Base-by-base conservation (phyloP, 306 rosid species). In the Lotus japonicus region DNA sequence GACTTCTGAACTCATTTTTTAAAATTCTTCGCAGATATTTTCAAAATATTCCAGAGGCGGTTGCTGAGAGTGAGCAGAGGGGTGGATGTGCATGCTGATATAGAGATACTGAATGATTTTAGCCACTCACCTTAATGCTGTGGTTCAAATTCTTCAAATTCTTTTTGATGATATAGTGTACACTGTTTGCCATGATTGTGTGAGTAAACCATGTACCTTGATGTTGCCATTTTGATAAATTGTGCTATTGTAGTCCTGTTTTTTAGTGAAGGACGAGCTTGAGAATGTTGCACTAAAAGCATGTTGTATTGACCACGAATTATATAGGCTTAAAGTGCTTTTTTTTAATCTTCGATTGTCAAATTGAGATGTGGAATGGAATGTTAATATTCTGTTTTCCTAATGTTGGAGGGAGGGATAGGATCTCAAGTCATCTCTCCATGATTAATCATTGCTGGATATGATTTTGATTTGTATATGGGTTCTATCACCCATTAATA, bases 81-180 rank as follows among this genome's bases (percentile, higher is more conserved):
- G 74, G 97, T 54, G 97, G 99, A 55, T 94, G 99, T 48, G 90
- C 96, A 51, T 94, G 99, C 85, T 94, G 86, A 94, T 62, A 23
- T 71, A 66, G 70, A 63, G 58, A 11, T 15, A 12, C 44, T 19
- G 28, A 14, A 69, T 59, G 76, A 73, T 79, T 48, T 11, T 31
- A 52, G 68, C 7, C 68, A 67, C 58, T 63, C 51, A 23, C 41
- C 61, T 35, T 28, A 70, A 43, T 41, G 72, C 58, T 48, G 68
- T 69, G 70, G 52, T 21, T 62, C 51, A 55, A 66, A 31, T 61
- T 70, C 81, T 73, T 65, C 69, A 81, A 26, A 81, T 70, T 62
- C 83, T 76, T 80, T 88, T 77, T 74, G 78, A 66, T 11, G 81
- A 57, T 58, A 42, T 39, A 16, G 80, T 45, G 65, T 71, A 80